phyloP scores from a whole-genome alignment of 176 grass and related monocot species.

The Triticum monococcum region DNA sequence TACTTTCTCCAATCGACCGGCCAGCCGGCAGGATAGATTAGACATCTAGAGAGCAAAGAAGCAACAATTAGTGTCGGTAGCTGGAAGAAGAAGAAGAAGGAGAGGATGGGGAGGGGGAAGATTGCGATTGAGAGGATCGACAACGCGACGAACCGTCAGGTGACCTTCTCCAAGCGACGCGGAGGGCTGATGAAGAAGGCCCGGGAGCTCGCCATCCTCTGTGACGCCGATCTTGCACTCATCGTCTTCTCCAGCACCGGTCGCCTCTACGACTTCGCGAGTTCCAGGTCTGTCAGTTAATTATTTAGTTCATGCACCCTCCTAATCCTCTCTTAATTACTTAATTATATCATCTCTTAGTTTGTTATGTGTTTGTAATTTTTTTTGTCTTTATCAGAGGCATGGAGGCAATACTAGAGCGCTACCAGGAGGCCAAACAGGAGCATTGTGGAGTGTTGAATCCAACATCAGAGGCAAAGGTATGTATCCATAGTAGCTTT shows the following conservation, averaged over 20 bases:
- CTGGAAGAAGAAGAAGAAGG: not conserved
- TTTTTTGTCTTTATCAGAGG: not conserved
- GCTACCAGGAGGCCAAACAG: conserved; percentile 31
- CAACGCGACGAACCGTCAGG: conserved; percentile 28
- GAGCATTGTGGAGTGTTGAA: conserved; percentile 25
- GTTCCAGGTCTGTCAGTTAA: not conserved
- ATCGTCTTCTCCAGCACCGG: conserved; percentile 42
- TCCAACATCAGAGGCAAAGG: conserved; percentile 37
- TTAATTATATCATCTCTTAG: not conserved
- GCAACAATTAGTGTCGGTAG: not conserved
- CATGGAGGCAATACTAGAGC: conserved; percentile 31
- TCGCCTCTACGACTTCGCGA: conserved; percentile 29
- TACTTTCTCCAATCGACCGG: not conserved
- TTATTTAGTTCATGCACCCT: not conserved
- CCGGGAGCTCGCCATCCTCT: conserved; percentile 25
- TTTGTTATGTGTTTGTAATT: not conserved
- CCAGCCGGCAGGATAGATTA: not conserved
- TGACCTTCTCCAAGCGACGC: conserved; percentile 39
- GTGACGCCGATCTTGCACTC: conserved; percentile 27
- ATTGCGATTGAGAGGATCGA: conserved; percentile 36
- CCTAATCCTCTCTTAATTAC: not conserved
- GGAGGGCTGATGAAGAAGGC: conserved; percentile 44
- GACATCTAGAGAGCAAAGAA: not conserved
- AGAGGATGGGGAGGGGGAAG: conserved; percentile 28
- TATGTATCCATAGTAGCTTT: not conserved